phyloP scores from a whole-genome alignment of 108 stramenopile genomes.

The Stephanodiscus triporus region DNA sequence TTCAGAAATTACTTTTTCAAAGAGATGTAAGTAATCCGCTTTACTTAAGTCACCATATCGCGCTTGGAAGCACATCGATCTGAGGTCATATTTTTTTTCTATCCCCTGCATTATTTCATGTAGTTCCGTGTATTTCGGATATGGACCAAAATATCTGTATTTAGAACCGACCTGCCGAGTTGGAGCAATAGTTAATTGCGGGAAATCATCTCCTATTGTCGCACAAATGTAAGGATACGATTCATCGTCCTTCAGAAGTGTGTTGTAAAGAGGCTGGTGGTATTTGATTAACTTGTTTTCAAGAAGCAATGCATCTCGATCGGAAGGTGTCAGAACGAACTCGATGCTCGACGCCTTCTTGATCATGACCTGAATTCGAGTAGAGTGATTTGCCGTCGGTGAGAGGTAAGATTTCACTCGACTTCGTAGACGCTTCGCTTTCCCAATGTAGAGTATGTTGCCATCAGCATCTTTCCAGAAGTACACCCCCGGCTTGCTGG shows the following conservation, averaged over 20 bases:
- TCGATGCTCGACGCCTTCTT: slow-evolving; percentile 56
- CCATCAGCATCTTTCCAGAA: slow-evolving; percentile 64
- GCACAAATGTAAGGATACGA: slow-evolving; percentile 78
- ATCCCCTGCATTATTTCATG: slow-evolving; percentile 43
- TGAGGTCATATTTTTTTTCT: slow-evolving; percentile 43
- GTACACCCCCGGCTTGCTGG: slow-evolving; percentile 70
- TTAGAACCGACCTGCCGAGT: slow-evolving; percentile 18
- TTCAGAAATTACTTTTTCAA: slow-evolving; percentile 37
- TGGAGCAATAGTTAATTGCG: slow-evolving; percentile 58
- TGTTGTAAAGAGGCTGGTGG: slow-evolving; percentile 73
- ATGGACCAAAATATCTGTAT: slow-evolving; percentile 73
- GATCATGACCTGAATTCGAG: slow-evolving; percentile 62
- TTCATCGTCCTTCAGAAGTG: slow-evolving; percentile 70
- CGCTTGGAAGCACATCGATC: slow-evolving; percentile 21
- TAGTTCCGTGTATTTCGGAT: slow-evolving; percentile 57
- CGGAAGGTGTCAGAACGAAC: slow-evolving; percentile 59
- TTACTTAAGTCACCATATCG: slow-evolving; percentile 24
- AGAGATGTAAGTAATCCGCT: slow-evolving; percentile 43
- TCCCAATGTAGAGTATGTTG: slow-evolving; percentile 71
- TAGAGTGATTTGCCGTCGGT: slow-evolving; percentile 52
- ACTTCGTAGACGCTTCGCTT: slow-evolving; percentile 59
- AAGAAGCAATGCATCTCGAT: slow-evolving; percentile 72
- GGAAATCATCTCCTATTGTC: slow-evolving; percentile 56
- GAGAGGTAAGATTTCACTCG: slow-evolving; percentile 63
- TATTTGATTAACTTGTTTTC: slow-evolving; percentile 74